Evolutionary conservation across 2,329 filamentous ascomycete genomes (phyloP).

Genomic region (Cladosporium sp.): DNA sequence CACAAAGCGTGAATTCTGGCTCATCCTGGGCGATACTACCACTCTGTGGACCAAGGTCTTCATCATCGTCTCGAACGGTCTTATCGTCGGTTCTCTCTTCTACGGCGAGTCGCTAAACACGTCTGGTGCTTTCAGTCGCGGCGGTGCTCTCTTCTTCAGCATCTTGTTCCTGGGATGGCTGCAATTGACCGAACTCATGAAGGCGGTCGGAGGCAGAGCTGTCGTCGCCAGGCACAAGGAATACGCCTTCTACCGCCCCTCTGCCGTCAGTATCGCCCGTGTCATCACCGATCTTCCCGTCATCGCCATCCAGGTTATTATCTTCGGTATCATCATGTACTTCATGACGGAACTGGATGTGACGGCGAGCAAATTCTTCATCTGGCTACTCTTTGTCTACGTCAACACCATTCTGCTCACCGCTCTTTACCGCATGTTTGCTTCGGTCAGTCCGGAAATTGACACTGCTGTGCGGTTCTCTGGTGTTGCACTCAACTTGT

Average conservation of each 20-base stretch:
- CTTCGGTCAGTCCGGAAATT: constrained; percentile 62
- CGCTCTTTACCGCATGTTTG: constrained; percentile 66
- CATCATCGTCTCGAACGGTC: constrained; percentile 70
- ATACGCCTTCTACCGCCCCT: constrained; percentile 70
- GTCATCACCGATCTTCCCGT: constrained; percentile 65
- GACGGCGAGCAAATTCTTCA: constrained; percentile 64
- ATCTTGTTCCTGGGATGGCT: constrained; percentile 69
- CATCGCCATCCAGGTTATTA: constrained; percentile 57
- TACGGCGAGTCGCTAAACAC: constrained; percentile 65
- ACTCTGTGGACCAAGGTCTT: constrained; percentile 77
- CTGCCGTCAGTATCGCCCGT: constrained; percentile 62
- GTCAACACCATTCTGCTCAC: constrained; percentile 63
- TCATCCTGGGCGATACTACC: constrained; percentile 72
- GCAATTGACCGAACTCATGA: constrained; percentile 76
- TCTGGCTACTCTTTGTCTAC: constrained; percentile 65
- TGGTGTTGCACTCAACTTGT: constrained; percentile 62
- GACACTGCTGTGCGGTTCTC: constrained; percentile 67
- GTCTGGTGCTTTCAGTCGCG: constrained; percentile 62
- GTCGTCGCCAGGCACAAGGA: constrained; percentile 69
- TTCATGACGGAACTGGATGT: constrained; percentile 63
- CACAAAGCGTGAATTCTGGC: constrained; percentile 74
- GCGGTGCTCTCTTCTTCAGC: constrained; percentile 66
- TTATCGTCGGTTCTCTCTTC: constrained; percentile 79
- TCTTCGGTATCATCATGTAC: constrained; percentile 65
- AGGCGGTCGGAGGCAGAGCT: constrained; percentile 68